Evolutionary conservation across 805 yeast species (phyloP), one percentile per base, ranked within the genome.

Genomic region (Metahyphopichia silvanorum): DNA sequence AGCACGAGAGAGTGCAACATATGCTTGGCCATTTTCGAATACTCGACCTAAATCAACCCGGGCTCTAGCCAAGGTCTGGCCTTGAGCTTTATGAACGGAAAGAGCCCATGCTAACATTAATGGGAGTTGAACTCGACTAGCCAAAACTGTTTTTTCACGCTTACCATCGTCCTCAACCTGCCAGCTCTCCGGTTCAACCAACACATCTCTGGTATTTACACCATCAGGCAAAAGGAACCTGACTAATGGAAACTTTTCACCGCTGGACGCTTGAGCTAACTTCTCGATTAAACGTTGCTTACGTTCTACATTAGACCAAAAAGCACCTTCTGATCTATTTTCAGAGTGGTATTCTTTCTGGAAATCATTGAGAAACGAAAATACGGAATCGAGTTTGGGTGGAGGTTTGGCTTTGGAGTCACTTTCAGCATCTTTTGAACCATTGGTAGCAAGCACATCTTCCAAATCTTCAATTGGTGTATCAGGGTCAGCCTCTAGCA

Each of bases 71-170:
- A 55, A 39, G 1, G 98, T 89, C 55, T 93, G 98, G 1, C 98
- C 98, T 55, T 91, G 98, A 0, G 97, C 80, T 60, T 93, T 91
- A 54, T 93, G 98, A 27, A 93, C 89, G 0, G 97, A 88, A 27
- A 93, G 59, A 0, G 98, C 88, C 97, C 98, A 93, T 0, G 98
- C 95, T n/a, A 89, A 63, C 46, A 91, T 79, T 33, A 93, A 61
- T 0, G 98, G 98, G 2, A 93, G 45, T 51, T 93, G 98, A 0
- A 70, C 66, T 46, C 97, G 68, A 2, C 82, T 69, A 1, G 86
- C 95, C 10, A 86, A 44, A 0, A 82, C 76, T n/a, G 12, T 7
- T 14, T 7, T 14, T 20, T 27, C 19, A 6, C 67, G 67, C 14
- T 82, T 86, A 16, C 69, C 61, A 32, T 83, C 87, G 55, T 87